These are phyloP conservation scores for Silene latifolia DNA, from an alignment of 148 eudicot species.

Conservation along the genomic window DNA sequence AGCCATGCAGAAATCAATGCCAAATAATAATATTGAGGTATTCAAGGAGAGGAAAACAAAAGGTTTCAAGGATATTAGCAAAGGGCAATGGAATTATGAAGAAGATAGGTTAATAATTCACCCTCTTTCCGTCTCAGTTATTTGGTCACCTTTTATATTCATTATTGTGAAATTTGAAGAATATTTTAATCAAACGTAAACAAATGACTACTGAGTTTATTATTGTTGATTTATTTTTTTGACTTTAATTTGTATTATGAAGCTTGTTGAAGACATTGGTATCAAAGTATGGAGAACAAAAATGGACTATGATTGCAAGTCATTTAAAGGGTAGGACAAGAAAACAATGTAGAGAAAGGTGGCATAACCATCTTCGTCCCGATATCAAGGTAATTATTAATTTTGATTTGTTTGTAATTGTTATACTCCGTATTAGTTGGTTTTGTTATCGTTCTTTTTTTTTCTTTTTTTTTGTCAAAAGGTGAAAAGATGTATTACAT, in stretches of 20 bases:
- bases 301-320: slow-evolving; percentile 59
- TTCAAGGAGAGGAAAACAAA: slow-evolving; percentile 20
- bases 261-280: slow-evolving; percentile 52
- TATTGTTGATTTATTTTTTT: too few relatives aligned
- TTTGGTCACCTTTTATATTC: too few relatives aligned
- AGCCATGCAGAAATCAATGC: neutral
- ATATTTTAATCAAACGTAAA: too few relatives aligned
- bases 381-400: slow-evolving; percentile 52
- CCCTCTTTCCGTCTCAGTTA: too few relatives aligned
- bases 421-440: too few relatives aligned
- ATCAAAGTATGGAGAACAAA: slow-evolving; percentile 36
- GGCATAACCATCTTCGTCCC: slow-evolving; percentile 77
- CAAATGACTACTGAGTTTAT: too few relatives aligned
- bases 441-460: too few relatives aligned
- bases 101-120: slow-evolving; percentile 61
- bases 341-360: slow-evolving; percentile 84
- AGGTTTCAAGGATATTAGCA: slow-evolving; percentile 27
- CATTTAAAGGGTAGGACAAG: slow-evolving; percentile 55
- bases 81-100: slow-evolving; percentile 72
- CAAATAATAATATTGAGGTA: neutral
- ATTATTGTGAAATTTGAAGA: too few relatives aligned
- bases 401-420: neutral
- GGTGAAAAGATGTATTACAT: too few relatives aligned
- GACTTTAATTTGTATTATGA: slow-evolving; percentile 15
- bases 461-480: too few relatives aligned